phyloP scores from a whole-genome alignment of 768 basidiomycete species.

The Leucocoprinus sp. region DNA sequence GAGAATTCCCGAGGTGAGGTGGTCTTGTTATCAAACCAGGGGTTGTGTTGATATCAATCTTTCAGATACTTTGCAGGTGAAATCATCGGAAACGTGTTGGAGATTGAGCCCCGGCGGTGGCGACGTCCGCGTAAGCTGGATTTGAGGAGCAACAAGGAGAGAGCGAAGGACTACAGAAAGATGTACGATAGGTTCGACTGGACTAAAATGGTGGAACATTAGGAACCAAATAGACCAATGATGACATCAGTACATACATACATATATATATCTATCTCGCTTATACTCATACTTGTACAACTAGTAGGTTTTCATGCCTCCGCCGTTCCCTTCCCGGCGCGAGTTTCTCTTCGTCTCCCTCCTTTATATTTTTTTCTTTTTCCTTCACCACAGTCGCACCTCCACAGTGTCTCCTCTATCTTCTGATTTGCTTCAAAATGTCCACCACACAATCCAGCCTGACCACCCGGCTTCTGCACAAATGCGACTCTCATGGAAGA shows the following conservation, averaged over 20 bases:
- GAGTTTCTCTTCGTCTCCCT: conserved; percentile 14
- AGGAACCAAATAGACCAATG: too few relatives aligned
- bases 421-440: conserved; percentile 3
- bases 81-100: conserved; percentile 88
- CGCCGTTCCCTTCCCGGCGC: conserved; percentile 13
- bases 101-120: conserved; percentile 83
- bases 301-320: conserved; percentile 9
- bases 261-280: too few relatives aligned
- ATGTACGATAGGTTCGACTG: conserved; percentile 77
- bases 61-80: conserved; percentile 88
- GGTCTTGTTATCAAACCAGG: neutral
- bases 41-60: conserved; percentile 3
- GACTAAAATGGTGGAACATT: conserved; percentile 59
- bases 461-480: conserved; percentile 13
- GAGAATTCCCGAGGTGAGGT: conserved; percentile 79
- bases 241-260: too few relatives aligned
- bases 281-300: too few relatives aligned
- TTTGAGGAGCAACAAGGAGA: conserved; percentile 55
- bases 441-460: conserved; percentile 12
- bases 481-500: conserved; percentile 31
- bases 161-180: conserved; percentile 62
- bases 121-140: conserved; percentile 71
- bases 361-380: conserved; percentile 11
- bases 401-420: conserved; percentile 8
- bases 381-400: conserved; percentile 5